A percentile compares a stretch with the other conserved stretches of the same genome.
Evolutionary conservation across 805 yeast genomes (phyloP).

Genomic region (Diddensiella transvaalensis): DNA sequence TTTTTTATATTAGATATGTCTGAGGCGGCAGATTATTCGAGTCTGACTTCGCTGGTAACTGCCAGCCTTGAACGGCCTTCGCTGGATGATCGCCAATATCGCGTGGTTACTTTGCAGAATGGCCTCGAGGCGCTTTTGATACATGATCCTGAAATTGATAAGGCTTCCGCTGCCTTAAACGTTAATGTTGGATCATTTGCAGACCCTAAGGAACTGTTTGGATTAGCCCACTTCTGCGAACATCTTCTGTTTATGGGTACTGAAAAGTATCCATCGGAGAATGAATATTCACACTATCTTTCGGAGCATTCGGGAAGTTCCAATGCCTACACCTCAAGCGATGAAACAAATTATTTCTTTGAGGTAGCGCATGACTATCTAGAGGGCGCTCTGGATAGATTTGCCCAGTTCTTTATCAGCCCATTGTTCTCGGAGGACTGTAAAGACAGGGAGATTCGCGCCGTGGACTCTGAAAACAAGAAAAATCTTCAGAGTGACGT

Average conservation of each 20-base stretch:
- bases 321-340: slow-evolving; percentile 87
- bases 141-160: slow-evolving; percentile 66
- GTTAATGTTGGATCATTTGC: slow-evolving; percentile 78
- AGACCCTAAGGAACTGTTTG: slow-evolving; percentile 68
- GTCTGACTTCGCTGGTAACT: slow-evolving; percentile 15
- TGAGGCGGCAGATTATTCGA: slow-evolving; percentile 6
- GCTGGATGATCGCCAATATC: slow-evolving; percentile 71
- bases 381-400: slow-evolving; percentile 86
- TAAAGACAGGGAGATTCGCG: slow-evolving; percentile 87
- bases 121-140: slow-evolving; percentile 66
- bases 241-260: slow-evolving; percentile 83
- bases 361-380: slow-evolving; percentile 73
- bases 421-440: slow-evolving; percentile 74
- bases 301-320: slow-evolving; percentile 84
- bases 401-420: slow-evolving; percentile 83
- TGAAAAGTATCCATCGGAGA: slow-evolving; percentile 67
- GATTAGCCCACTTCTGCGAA: slow-evolving; percentile 88
- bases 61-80: slow-evolving; percentile 37
- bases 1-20: too few relatives aligned
- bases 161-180: slow-evolving; percentile 66
- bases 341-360: slow-evolving; percentile 87
- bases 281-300: slow-evolving; percentile 68
- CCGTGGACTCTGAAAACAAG: slow-evolving; percentile 94
- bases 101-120: slow-evolving; percentile 62
- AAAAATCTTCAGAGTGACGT: slow-evolving; percentile 85